A percentile compares a stretch with the other conserved stretches of the same genome.
Conservation (phyloP, 2,329 filamentous ascomycete species). For the Colletotrichum chlorophyti region DNA sequence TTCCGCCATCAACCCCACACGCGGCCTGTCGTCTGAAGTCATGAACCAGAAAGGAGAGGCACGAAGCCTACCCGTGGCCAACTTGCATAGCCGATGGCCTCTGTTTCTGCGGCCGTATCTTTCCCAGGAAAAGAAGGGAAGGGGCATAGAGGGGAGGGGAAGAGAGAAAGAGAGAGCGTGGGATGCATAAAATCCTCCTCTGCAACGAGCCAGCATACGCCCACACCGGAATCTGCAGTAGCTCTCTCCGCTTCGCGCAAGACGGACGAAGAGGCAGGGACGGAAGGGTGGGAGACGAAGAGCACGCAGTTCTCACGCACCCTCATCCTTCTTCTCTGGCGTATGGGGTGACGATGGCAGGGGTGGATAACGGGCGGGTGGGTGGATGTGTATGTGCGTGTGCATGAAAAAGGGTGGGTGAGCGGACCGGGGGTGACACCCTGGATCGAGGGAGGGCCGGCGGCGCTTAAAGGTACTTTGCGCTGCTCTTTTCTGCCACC, state of each 20-base stretch:
- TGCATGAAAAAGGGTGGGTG: constrained; percentile 21
- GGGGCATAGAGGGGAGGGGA: too few relatives aligned
- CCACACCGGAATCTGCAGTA: constrained; percentile 10
- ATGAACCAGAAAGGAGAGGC: not conserved
- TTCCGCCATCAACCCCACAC: constrained; percentile 19
- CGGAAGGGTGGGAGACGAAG: not conserved
- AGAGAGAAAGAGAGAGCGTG: too few relatives aligned
- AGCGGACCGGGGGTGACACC: constrained; percentile 16
- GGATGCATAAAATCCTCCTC: constrained; percentile 28
- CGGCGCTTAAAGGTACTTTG: constrained; percentile 26
- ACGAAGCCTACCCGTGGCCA: constrained; percentile 20
- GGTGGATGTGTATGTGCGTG: too few relatives aligned
- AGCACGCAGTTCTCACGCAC: constrained; percentile 16
- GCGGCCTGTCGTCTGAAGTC: constrained; percentile 27
- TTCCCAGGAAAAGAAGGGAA: constrained; percentile 28
- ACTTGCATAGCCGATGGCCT: constrained; percentile 47
- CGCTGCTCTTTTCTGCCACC: not conserved
- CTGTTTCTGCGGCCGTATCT: constrained; percentile 41
- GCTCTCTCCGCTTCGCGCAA: constrained; percentile 1
- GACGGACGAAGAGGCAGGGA: constrained; percentile 4
- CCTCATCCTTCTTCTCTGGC: constrained; percentile 2
- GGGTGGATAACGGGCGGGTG: not conserved
- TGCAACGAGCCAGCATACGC: constrained; percentile 21
- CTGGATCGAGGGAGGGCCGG: constrained; percentile 21
- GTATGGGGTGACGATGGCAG: constrained; percentile 26